Evolutionary conservation across 371 early-diverging fungal genomes (phyloP).

Genomic region (Smittium culicis): DNA sequence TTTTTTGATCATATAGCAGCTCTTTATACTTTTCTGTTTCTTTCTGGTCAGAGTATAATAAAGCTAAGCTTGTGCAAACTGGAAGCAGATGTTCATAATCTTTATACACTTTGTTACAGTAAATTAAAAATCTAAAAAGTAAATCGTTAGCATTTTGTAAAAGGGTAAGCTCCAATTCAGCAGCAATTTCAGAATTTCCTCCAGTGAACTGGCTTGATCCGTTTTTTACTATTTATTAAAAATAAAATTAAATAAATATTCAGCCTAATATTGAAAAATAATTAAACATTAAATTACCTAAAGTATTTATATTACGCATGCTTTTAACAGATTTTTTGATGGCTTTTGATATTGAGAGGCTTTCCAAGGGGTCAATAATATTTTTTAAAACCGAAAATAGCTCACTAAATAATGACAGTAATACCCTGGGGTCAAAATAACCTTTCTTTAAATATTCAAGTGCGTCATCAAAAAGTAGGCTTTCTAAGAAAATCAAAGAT

Average conservation of each 20-base stretch:
- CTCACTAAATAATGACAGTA: conserved; percentile 23
- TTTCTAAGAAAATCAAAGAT: conserved; percentile 16
- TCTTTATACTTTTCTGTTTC: conserved; percentile 12
- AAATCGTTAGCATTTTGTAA: conserved; percentile 17
- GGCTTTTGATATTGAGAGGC: conserved; percentile 15
- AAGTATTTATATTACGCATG: conserved; percentile 13
- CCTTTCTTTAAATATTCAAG: conserved; percentile 24
- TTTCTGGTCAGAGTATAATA: conserved; percentile 13
- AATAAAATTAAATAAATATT: neutral
- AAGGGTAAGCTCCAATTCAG: conserved; percentile 12
- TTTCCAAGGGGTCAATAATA: conserved; percentile 21
- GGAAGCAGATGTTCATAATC: neutral
- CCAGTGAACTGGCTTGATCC: conserved; percentile 19
- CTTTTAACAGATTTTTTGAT: conserved; percentile 16
- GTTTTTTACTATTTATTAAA: conserved; percentile 1
- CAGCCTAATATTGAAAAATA: neutral
- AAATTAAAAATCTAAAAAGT: conserved; percentile 24
- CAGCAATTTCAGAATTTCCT: conserved; percentile 12
- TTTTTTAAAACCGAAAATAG: conserved; percentile 13
- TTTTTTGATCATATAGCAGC: conserved; percentile 12
- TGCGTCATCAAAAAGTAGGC: conserved; percentile 25
- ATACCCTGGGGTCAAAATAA: conserved; percentile 21
- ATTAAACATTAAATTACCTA: conserved; percentile 6
- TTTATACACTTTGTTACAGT: conserved; percentile 6
- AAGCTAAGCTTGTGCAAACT: conserved; percentile 21